Evolutionary conservation across 306 rosid genomes (phyloP).

Genomic region (Datisca glomerata): DNA sequence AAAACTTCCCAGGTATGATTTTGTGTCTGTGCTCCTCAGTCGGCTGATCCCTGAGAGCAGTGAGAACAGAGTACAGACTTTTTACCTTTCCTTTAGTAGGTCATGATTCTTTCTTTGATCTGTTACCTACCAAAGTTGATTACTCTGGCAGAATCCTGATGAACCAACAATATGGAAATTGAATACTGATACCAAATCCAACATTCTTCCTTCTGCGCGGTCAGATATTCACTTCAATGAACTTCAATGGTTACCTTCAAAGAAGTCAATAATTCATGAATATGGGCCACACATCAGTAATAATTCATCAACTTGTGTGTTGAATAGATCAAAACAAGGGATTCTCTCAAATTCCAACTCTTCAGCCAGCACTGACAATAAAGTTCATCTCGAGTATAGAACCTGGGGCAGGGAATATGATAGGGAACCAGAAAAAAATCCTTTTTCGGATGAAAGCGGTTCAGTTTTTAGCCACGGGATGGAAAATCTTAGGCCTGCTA

Average conservation of each 20-base stretch:
- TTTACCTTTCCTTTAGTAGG: not conserved
- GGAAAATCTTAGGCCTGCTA: slow-evolving; percentile 16
- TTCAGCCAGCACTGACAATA: slow-evolving; percentile 16
- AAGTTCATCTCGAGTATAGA: slow-evolving; percentile 19
- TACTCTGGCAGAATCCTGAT: slow-evolving; percentile 23
- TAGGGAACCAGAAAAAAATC: slow-evolving; percentile 14
- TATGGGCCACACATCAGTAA: slow-evolving; percentile 22
- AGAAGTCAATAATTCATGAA: slow-evolving; percentile 24
- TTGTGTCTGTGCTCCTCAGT: slow-evolving; percentile 48
- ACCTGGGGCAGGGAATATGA: slow-evolving; percentile 25
- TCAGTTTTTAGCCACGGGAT: slow-evolving; percentile 16
- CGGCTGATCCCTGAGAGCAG: slow-evolving; percentile 45
- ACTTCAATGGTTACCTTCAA: slow-evolving; percentile 18
- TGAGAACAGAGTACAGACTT: slow-evolving; percentile 32
- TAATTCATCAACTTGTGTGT: slow-evolving; percentile 20
- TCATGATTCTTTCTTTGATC: slow-evolving; percentile 6
- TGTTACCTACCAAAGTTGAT: slow-evolving; percentile 8
- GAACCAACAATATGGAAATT: not conserved
- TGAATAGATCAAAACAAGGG: slow-evolving; percentile 22
- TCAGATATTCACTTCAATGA: slow-evolving; percentile 29
- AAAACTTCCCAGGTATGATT: slow-evolving; percentile 39
- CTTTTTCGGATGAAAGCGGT: slow-evolving; percentile 19
- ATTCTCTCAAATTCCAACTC: slow-evolving; percentile 17
- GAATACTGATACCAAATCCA: slow-evolving; percentile 22
- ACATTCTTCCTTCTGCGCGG: slow-evolving; percentile 20